Evolutionary conservation across 352 stramenopile species (phyloP).

Genomic region (Phytopythium cucurbitacearum): DNA sequence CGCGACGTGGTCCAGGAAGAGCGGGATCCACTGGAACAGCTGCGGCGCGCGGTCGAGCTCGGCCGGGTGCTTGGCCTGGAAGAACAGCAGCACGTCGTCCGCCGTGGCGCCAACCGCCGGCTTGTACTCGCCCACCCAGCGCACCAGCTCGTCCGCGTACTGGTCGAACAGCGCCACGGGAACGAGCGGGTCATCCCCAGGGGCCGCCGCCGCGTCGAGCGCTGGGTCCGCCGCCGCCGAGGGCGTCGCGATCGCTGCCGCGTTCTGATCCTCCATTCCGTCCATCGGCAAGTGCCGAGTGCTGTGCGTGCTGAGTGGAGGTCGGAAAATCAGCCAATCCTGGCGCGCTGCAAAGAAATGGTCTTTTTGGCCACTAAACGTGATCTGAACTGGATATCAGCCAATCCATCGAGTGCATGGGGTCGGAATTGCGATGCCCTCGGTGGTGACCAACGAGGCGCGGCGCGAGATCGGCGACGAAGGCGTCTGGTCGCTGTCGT

Average conservation of each 20-base stretch:
- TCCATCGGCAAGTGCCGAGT: no score
- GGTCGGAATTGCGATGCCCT: not conserved
- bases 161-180: constrained; percentile 20
- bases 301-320: no score
- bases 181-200: not conserved
- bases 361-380: constrained; percentile 4
- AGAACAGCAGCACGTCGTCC: constrained; percentile 66
- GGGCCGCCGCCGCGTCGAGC: not conserved
- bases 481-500: constrained; percentile 94
- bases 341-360: not conserved
- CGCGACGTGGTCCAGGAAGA: constrained; percentile 36
- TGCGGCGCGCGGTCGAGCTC: constrained; percentile 38
- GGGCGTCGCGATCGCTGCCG: no score
- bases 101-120: constrained; percentile 22
- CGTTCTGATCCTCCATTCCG: no score
- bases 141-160: constrained; percentile 42
- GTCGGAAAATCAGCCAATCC: no score
- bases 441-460: constrained; percentile 7
- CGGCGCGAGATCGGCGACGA: constrained; percentile 80
- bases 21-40: constrained; percentile 59
- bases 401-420: constrained; percentile 1
- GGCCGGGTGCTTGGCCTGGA: constrained; percentile 55
- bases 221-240: not conserved
- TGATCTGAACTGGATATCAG: not conserved
- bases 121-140: constrained; percentile 41